Evolutionary conservation across 768 basidiomycete genomes (phyloP).

Genomic region (Leccinum barrowsii): DNA sequence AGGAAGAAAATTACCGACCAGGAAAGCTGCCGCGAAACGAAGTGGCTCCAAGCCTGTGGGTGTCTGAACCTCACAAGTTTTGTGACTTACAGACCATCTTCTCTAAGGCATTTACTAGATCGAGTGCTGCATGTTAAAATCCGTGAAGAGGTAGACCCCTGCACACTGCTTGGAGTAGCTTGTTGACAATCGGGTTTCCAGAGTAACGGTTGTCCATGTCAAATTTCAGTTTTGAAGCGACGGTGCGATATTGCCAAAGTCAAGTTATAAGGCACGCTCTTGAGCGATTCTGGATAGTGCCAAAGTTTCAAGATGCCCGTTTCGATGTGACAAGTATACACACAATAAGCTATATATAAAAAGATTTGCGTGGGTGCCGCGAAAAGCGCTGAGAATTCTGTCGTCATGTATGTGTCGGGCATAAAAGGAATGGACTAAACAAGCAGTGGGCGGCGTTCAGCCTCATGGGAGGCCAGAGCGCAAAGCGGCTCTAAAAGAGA

Average conservation of each 20-base stretch:
- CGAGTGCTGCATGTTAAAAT: not conserved
- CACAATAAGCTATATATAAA: not conserved
- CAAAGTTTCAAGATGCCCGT: not conserved
- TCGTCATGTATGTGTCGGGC: not conserved
- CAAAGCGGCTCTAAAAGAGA: not conserved
- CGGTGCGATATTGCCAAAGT: slow-evolving; percentile 4
- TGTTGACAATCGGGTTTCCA: not conserved
- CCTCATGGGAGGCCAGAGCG: not conserved
- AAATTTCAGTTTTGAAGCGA: not conserved
- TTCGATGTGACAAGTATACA: not conserved
- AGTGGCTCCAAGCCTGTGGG: slow-evolving; percentile 11
- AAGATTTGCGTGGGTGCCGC: not conserved
- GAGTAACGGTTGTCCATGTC: not conserved
- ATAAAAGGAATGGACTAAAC: not conserved
- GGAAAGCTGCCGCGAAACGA: slow-evolving; percentile 2
- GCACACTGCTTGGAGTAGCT: not conserved
- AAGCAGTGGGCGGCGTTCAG: not conserved
- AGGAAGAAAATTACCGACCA: slow-evolving; percentile 7
- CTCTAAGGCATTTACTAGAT: slow-evolving; percentile 4
- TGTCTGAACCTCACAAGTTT: not conserved
- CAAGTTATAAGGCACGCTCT: not conserved
- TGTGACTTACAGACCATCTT: not conserved
- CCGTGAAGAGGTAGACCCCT: not conserved
- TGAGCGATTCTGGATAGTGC: not conserved
- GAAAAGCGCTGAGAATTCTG: slow-evolving; percentile 5